phyloP scores from a whole-genome alignment of 2,329 filamentous ascomycete genomes.

The Diaporthe batatas region DNA sequence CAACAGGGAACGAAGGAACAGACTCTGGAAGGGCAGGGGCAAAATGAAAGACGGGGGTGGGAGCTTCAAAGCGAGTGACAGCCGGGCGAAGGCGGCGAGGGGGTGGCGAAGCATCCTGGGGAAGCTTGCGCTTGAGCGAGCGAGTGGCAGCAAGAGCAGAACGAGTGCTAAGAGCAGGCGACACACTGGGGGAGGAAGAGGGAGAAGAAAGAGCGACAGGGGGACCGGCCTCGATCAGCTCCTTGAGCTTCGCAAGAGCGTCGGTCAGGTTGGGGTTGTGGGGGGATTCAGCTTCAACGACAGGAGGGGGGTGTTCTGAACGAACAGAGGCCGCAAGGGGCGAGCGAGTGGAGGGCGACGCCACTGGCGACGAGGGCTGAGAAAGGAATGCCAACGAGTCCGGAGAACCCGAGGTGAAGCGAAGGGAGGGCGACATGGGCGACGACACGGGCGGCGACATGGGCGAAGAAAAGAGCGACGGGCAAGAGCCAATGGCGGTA shows the following conservation, averaged over 20 bases:
- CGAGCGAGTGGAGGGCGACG: neutral
- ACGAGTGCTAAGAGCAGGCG: neutral
- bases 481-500: neutral
- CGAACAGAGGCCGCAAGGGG: neutral
- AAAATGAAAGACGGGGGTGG: slow-evolving; percentile 19
- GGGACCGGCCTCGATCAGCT: neutral
- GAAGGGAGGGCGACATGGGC: neutral
- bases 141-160: neutral
- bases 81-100: slow-evolving; percentile 7
- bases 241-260: slow-evolving; percentile 24
- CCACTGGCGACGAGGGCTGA: neutral
- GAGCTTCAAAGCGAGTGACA: slow-evolving; percentile 30
- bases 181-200: neutral
- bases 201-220: slow-evolving; percentile 1
- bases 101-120: slow-evolving; percentile 28
- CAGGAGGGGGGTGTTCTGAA: neutral
- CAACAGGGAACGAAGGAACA: slow-evolving; percentile 8
- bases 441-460: too few relatives aligned
- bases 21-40: slow-evolving; percentile 4
- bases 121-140: slow-evolving; percentile 33
- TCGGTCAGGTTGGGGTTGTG: neutral
- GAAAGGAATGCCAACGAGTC: neutral
- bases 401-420: neutral
- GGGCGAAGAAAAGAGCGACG: slow-evolving; percentile 15
- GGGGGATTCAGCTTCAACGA: neutral